Evolutionary conservation across 768 basidiomycete species (phyloP).

Genomic region (Phanerochaete carnosa): DNA sequence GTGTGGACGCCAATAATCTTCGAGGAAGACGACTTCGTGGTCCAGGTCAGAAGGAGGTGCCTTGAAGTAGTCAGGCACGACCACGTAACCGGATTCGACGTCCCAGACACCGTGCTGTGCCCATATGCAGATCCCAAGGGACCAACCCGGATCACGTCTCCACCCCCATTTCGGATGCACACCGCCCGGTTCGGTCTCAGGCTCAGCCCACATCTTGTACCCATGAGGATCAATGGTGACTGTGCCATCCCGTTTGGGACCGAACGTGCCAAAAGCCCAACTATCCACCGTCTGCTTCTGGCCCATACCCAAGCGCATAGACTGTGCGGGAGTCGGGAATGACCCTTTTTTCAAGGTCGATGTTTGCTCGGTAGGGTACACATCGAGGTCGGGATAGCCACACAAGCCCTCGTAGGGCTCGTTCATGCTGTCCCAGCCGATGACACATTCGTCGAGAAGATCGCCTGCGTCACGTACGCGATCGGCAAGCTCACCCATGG

Average conservation of each 20-base stretch:
- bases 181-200: conserved; percentile 46
- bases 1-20: conserved; percentile 80
- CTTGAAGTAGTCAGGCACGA: conserved; percentile 76
- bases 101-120: conserved; percentile 92
- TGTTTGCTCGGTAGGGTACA: conserved; percentile 63
- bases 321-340: conserved; percentile 81
- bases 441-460: conserved; percentile 80
- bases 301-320: conserved; percentile 87
- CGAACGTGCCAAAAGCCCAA: conserved; percentile 77
- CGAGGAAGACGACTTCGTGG: conserved; percentile 60
- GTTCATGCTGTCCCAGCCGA: conserved; percentile 97
- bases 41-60: conserved; percentile 28
- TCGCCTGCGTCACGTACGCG: conserved; percentile 71
- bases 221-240: conserved; percentile 88
- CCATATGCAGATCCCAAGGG: conserved; percentile 80
- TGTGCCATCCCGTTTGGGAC: conserved; percentile 68
- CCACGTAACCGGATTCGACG: conserved; percentile 56
- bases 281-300: conserved; percentile 75
- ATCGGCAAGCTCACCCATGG: conserved; percentile 74
- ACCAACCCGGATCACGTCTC: conserved; percentile 69
- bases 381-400: conserved; percentile 63
- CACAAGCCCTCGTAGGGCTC: conserved; percentile 89
- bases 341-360: conserved; percentile 83
- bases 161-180: conserved; percentile 77
- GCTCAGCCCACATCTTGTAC: conserved; percentile 70